Percentiles rank a stretch among this genome's conserved stretches.
Evolutionary conservation across 2,329 filamentous ascomycete genomes (phyloP).

Genomic region (Neonectria sp.): DNA sequence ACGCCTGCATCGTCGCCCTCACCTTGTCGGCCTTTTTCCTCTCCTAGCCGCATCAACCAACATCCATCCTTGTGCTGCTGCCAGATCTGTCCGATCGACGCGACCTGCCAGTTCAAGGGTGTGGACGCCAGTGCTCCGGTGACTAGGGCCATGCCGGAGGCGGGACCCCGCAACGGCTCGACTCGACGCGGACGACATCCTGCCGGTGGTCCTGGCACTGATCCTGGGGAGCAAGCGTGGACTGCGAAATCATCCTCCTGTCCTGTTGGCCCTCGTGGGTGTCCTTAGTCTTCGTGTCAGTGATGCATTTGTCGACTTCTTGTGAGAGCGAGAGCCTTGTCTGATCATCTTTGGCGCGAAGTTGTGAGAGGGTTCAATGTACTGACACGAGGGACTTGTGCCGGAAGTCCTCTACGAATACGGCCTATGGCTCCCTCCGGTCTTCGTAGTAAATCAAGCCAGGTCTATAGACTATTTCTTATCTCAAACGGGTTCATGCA

Average conservation of each 20-base stretch:
- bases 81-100: background rate
- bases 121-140: background rate
- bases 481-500: too few relatives aligned
- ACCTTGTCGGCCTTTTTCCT: background rate
- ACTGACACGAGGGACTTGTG: too few relatives aligned
- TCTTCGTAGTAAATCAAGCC: too few relatives aligned
- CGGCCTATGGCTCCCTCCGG: too few relatives aligned
- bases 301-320: too few relatives aligned
- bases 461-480: too few relatives aligned
- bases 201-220: too few relatives aligned
- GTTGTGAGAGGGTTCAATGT: background rate
- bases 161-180: background rate
- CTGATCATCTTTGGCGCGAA: too few relatives aligned
- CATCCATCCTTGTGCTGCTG: background rate
- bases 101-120: background rate
- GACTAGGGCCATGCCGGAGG: background rate
- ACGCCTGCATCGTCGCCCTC: background rate
- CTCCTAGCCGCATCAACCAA: background rate
- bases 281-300: background rate
- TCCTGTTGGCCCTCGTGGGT: background rate
- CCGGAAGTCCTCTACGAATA: too few relatives aligned
- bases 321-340: too few relatives aligned
- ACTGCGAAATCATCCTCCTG: background rate
- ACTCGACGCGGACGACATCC: background rate
- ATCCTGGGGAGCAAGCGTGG: too few relatives aligned